Evolutionary conservation across 805 yeast genomes (phyloP), one percentile per base, ranked within the genome.

Genomic region (Debaryomyces maramus): DNA sequence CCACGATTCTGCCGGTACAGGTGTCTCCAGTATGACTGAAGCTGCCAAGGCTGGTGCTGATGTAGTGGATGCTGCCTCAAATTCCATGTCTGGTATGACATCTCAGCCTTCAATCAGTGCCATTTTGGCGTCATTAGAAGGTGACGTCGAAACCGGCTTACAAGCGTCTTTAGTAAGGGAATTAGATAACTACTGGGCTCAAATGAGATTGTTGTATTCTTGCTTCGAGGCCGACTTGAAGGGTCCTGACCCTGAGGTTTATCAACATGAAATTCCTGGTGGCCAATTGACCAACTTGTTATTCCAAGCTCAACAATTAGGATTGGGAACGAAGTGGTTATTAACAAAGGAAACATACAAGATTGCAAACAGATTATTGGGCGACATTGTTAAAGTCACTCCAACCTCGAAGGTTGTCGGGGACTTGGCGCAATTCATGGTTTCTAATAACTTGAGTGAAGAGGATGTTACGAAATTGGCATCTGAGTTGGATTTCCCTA

Each of bases 361-460:
- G 65, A 84, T 82, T 52, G 99, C 99, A 43, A 93, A 93, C 72
- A 68, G 77, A 56, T 75, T 93, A 47, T 77, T 93, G 49, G 99
- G 99, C 48, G 99, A 93, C 64, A 80, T 93, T 61, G 98, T 93
- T 56, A 93, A 93, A 74, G 99, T 93, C 39, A 93, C 99, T 8
- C 99, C 99, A 45, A 93, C 99, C 17, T 90, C 98, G n/a, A 93
- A 93, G 75, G 99, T 93, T 58, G 99, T 93, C 48, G 99, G 99
- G 56, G 99, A 93, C 61, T 80, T 93, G 69, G 99, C 99, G n/a
- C 99, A 93, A 72, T 93, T 93, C 60, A 93, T 93, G 99, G 99
- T 93, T 45, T 80, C 96, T 34, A 93, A 93, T 76, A 89, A 89
- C 68, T 77, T 93, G 56, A 75, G 83, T 7, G 73, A 85, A 36